Conservation (phyloP, 192 early-diverging fungal genomes). For the Rhizoclosmatium sp. region DNA sequence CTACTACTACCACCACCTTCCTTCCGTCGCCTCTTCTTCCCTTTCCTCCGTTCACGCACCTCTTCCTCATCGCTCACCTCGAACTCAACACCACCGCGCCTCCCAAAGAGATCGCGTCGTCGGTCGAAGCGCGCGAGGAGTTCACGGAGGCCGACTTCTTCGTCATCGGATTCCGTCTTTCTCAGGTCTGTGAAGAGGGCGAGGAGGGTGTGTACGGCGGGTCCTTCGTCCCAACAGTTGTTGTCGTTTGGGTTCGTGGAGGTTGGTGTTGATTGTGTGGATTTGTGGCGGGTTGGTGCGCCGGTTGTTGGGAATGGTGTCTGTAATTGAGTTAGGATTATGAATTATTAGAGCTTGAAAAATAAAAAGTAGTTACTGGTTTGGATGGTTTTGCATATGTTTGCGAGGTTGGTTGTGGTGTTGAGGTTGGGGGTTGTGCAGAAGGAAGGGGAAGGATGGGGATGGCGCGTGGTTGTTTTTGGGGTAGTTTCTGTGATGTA, state of each 20-base stretch:
- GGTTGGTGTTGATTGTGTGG: slow-evolving; percentile 2
- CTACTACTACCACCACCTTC: not conserved
- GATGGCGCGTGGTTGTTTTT: not conserved
- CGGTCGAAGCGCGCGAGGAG: slow-evolving; percentile 10
- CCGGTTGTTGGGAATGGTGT: slow-evolving; percentile 2
- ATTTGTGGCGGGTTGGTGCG: slow-evolving; percentile 9
- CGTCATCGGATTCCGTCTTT: not conserved
- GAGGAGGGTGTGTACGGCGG: not conserved
- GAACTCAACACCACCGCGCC: not conserved
- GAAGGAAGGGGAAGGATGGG: not conserved
- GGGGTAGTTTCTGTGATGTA: not conserved
- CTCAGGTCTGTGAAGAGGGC: slow-evolving; percentile 9
- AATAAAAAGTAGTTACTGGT: not conserved
- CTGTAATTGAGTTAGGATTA: not conserved
- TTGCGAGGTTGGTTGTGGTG: not conserved
- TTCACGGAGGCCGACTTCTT: not conserved
- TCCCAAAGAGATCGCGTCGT: not conserved
- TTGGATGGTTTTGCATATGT: not conserved
- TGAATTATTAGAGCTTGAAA: not conserved
- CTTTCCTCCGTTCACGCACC: not conserved
- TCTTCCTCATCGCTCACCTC: slow-evolving; percentile 10
- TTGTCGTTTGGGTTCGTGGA: not conserved
- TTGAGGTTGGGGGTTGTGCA: not conserved
- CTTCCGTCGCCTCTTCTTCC: not conserved
- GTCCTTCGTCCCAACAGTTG: slow-evolving; percentile 1